Evolutionary conservation across 805 yeast species (phyloP), one percentile per base, ranked within the genome.

Genomic region (Wickerhamiella azyma): DNA sequence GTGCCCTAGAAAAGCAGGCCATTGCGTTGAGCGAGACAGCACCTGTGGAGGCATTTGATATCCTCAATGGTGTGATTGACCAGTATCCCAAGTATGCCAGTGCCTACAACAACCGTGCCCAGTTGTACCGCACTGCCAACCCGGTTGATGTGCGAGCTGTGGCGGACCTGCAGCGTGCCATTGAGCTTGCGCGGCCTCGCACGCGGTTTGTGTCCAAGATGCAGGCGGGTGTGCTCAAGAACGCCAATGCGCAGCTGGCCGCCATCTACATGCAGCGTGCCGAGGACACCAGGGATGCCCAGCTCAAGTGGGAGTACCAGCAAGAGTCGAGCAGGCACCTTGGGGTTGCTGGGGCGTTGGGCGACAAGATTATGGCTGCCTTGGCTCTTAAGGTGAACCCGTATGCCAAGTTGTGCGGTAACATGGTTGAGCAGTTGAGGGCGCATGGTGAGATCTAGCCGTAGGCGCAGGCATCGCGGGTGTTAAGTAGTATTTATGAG

Each of bases 71-170:
- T 5, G 47, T 62, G 26, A 47, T 62, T 6, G 41, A 18, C 7
- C 33, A 35, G 30, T 48, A 54, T n/a, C 64, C 65, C 8, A 24
- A 40, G 5, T 60, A 62, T 33, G 62, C 65, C 4, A 55, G 62
- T 2, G 65, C 59, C 4, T 61, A 62, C 50, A 60, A 59, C 50
- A 62, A 62, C 47, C 54, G 62, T 2, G 65, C 65, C 2, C 66
- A 62, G 48, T 18, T 45, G 24, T 35, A 24, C 13, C 50, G 52
- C 1, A 14, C 39, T 26, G 24, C 11, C 14, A 18, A 28, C 16
- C 38, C 29, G 10, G 37, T 38, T 28, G 33, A 17, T 26, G 39
- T 37, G 2, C 39, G 17, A 5, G 52, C 55, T 9, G 38, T 53
- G 1, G 43, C 37, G 7, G 57, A 60, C 37, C 48, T 61, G 16